Base-by-base conservation (phyloP, 495 filamentous ascomycete species). In the Tetracladium marchalianum region DNA sequence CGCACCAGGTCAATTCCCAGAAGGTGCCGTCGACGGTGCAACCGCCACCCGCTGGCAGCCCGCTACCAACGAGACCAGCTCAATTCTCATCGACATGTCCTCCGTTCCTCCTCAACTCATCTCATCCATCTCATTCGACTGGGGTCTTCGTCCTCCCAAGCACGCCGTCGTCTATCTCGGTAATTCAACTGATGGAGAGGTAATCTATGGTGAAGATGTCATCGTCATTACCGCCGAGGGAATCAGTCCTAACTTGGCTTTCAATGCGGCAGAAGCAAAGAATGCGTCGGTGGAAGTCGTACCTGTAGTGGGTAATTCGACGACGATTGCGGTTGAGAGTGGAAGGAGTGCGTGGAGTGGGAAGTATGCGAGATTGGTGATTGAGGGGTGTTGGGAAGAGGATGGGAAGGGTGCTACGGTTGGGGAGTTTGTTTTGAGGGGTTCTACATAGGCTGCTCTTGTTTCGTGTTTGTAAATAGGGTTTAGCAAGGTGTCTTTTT, bases 11-110 rank as follows among this genome's bases (percentile, higher is more conserved):
- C 85, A 90, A 60, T 84, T 86, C 66, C 84, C 85, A 1, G 66
- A 83, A 31, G 70, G 75, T 0, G 81, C 78, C 0, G 75, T 84
- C 19, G 85, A 90, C 52, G 85, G 85, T 39, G 77, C 80, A 1
- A 68, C 75, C 0, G 73, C 75, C 22, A 90, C 85, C 0, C 74
- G 75, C 41, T 90, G 85, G 85, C 83, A 86, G 53, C 83, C 85
- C 0, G 57, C 63, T 1, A 59, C 63, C 4, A 68, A 76, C 38
- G 56, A 56, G 0, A 70, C 71, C 0, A 45, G 74, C 2, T 68
- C 70, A 0, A 50, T 87, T 8, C 57, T 69, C 9, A 66, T 78
- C 2, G 60, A 70, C 10, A 62, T 76, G 13, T 55, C 61, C 2
- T 31, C 36, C 12, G 36, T 51, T 5, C 52, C 57, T 4, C 59